Conservation (phyloP, 1,139 yeast genomes). For the Pichiaceae sp. region DNA sequence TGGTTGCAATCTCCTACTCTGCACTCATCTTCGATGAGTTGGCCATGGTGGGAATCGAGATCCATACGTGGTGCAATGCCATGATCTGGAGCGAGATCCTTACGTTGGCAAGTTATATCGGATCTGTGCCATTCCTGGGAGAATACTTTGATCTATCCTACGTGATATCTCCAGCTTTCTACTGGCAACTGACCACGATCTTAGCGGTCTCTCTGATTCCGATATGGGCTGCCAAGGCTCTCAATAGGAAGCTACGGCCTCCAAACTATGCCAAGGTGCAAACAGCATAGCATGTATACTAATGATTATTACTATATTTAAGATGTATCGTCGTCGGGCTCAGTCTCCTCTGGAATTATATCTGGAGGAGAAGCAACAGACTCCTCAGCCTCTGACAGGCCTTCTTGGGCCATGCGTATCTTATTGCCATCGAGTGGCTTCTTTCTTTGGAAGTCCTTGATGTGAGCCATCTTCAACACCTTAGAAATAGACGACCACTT, state of each 20-base stretch:
- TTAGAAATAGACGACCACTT: conserved; percentile 37
- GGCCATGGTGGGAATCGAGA: conserved; percentile 87
- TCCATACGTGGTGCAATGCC: conserved; percentile 77
- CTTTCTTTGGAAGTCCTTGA: conserved; percentile 76
- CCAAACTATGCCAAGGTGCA: conserved; percentile 98
- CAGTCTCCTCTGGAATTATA: conserved; percentile 2
- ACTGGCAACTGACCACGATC: conserved; percentile 63
- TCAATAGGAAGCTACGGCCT: conserved; percentile 73
- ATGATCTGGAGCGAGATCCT: conserved; percentile 70
- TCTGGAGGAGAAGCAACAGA: not conserved
- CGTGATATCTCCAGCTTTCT: conserved; percentile 48
- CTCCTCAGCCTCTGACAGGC: not conserved
- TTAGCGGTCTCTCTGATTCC: conserved; percentile 72
- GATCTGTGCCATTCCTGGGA: conserved; percentile 69
- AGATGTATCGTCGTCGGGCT: conserved; percentile 4
- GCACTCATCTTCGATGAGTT: conserved; percentile 78
- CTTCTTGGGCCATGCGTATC: conserved; percentile 19
- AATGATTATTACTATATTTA: not conserved
- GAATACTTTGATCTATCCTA: conserved; percentile 77
- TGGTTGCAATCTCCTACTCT: conserved; percentile 83
- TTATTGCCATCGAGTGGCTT: conserved; percentile 29
- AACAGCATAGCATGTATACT: conserved; percentile 20
- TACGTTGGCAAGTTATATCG: conserved; percentile 60
- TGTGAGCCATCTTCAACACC: conserved; percentile 70
- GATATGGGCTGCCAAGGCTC: conserved; percentile 75